Base-by-base conservation (phyloP, 2,329 filamentous ascomycete species). In the Alternaria alternata region DNA sequence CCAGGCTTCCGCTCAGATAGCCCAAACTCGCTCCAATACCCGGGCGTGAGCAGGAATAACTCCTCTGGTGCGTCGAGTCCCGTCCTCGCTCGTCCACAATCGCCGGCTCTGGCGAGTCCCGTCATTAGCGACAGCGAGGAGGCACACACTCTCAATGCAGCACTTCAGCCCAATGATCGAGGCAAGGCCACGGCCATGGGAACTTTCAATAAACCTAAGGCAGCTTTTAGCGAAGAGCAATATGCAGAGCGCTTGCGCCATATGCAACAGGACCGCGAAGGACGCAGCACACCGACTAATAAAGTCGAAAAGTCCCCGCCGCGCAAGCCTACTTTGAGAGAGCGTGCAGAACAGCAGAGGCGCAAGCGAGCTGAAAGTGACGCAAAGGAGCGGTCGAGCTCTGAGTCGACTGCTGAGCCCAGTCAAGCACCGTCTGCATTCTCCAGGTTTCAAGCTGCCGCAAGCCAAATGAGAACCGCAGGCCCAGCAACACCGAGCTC, bases 201-300 rank as follows among this genome's bases (percentile, higher is more conserved):
- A 30, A 81, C 88, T 0, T 90, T 90, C 76, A 90, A 90, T 65
- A 93, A 93, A 73, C 91, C 93, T 1, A 80, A 82, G 2, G 87
- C 90, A 51, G 86, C 88, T 7, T 97, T 95, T 68, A 92, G 96
- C 70, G 94, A 97, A 72, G 88, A 90, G 20, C 91, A 92, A 71
- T 97, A 92, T 71, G 87, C 91, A 5, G 90, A 96, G 73, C 88
- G 93, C 44, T 91, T 96, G 72, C 81, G 91, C 48, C 91, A 93
- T 75, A 87, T 97, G 75, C 91, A 94, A 64, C 87, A 91, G 70
- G 91, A 89, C 28, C 86, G 90, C 26, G 89, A 90, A 57, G 87
- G 87, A 0, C 87, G 51, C 36, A 57, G 68, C 28, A 44, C 64
- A 18, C 56, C 63, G 34, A 48, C 66, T 9, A n/a, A 62, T 4